A percentile compares a stretch with the other conserved stretches of the same genome.
Conservation (phyloP, 2,329 filamentous ascomycete species). For the Fusarium oxysporum region DNA sequence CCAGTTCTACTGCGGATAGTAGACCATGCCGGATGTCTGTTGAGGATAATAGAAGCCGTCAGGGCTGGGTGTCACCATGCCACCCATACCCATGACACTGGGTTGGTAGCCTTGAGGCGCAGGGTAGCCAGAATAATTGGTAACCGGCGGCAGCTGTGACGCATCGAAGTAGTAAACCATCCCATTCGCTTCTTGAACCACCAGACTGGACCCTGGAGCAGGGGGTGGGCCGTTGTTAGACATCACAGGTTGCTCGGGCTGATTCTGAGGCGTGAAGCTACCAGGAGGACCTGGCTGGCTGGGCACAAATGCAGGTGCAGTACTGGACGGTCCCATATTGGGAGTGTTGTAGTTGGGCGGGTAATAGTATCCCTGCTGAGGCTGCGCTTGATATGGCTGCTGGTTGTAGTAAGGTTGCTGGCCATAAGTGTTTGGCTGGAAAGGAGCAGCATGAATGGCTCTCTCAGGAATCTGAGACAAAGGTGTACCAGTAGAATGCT, state of each 20-base stretch:
- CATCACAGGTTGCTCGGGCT: conserved; percentile 51
- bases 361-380: conserved; percentile 76
- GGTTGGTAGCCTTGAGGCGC: conserved; percentile 65
- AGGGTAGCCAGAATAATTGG: conserved; percentile 61
- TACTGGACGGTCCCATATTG: conserved; percentile 63
- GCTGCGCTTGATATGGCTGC: conserved; percentile 55
- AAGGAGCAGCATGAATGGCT: conserved; percentile 89
- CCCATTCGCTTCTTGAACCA: conserved; percentile 91
- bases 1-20: conserved; percentile 68
- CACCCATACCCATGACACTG: conserved; percentile 76
- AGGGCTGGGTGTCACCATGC: conserved; percentile 79
- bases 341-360: conserved; percentile 62
- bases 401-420: conserved; percentile 68
- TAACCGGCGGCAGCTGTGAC: conserved; percentile 72
- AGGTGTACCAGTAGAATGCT: conserved; percentile 80
- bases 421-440: conserved; percentile 79
- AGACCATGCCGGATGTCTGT: conserved; percentile 66
- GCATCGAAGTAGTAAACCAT: conserved; percentile 96
- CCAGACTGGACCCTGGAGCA: conserved; percentile 58
- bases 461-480: conserved; percentile 93
- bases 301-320: conserved; percentile 69
- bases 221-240: conserved; percentile 47
- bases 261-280: conserved; percentile 57
- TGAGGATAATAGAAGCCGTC: conserved; percentile 79
- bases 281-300: conserved; percentile 60